Conservation (phyloP, 345 rosid genomes). For the Cardamine occulta region DNA sequence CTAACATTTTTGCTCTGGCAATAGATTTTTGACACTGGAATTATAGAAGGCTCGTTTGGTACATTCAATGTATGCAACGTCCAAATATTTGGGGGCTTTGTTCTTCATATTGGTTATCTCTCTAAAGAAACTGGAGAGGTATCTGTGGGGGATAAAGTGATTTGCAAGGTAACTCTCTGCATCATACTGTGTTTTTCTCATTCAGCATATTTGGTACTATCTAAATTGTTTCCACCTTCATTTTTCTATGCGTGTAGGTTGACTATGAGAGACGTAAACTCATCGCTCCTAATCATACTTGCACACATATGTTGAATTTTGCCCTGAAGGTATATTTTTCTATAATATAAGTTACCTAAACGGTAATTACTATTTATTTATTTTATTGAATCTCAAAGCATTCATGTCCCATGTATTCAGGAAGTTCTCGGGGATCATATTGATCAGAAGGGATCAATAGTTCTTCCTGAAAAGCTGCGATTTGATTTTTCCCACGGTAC, state of each 20-base stretch:
- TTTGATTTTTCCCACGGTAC: conserved; percentile 98
- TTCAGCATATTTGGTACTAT: conserved; percentile 11
- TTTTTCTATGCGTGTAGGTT: conserved; percentile 56
- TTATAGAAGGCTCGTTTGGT: conserved; percentile 76
- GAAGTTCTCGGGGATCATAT: conserved; percentile 94
- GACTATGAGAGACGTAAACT: conserved; percentile 88
- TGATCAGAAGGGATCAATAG: conserved; percentile 98
- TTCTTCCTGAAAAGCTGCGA: conserved; percentile 95
- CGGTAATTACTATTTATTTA: background rate
- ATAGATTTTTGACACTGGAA: conserved; percentile 85
- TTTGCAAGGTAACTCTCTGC: conserved; percentile 66
- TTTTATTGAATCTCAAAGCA: conserved; percentile 3
- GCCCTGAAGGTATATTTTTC: conserved; percentile 75
- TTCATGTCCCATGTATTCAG: conserved; percentile 48
- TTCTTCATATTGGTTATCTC: conserved; percentile 83
- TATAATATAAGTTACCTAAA: background rate
- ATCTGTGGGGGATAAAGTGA: conserved; percentile 71
- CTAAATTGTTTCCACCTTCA: background rate
- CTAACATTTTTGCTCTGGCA: conserved; percentile 39
- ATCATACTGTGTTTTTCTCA: conserved; percentile 4
- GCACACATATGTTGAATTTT: conserved; percentile 95
- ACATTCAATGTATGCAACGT: conserved; percentile 79
- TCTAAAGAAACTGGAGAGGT: conserved; percentile 50
- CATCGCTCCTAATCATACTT: conserved; percentile 96
- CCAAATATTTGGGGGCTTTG: conserved; percentile 89